Base-by-base conservation (phyloP, 345 rosid species). In the Anacardium occidentale region DNA sequence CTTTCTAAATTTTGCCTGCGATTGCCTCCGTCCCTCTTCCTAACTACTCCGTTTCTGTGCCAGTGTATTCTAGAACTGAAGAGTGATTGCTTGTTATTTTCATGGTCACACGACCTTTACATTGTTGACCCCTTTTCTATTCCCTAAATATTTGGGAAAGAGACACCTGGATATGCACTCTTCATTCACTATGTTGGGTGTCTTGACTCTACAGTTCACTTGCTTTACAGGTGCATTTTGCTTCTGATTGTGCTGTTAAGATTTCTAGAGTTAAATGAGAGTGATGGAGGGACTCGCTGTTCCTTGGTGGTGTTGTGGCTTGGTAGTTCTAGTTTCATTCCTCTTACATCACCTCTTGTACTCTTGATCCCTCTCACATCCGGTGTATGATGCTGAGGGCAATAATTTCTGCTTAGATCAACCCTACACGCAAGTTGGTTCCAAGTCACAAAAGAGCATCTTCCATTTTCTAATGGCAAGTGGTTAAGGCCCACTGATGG, bases 1-100 rank as follows among this genome's bases (percentile, higher is more conserved):
- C 56, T 22, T 25, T 59, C 18, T 51, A 52, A 68, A 62, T 18
- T 21, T n/a, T n/a, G n/a, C n/a, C 52, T 53, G 53, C 66, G 45
- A 64, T 58, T 22, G 57, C 55, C 25, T 34, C 29, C 18, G 22
- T 21, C 14, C 58, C n/a, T 32, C 29, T 32, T 51, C 68, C 48
- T 61, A 60, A 61, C 50, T 20, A 32, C 67, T 71, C 32, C 60
- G 61, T 34, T 68, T 32, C 47, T 29, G 50, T 34, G 3, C 32
- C 37, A 21, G 47, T 61, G 26, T 20, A 32, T 9, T 61, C 21
- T 71, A 58, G 29, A 48, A 48, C 48, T 32, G 50, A 64, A 57
- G 64, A 64, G 75, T 32, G 53, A 72, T 75, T 76, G 73, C 78
- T 71, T 74, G 66, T 70, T 76, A 62, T 74, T 76, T 70, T 73